A percentile compares a stretch with the other conserved stretches of the same genome.
These are phyloP conservation scores for Parachaetomium inaequale DNA, from an alignment of 495 filamentous ascomycete genomes.

Conservation along the genomic window DNA sequence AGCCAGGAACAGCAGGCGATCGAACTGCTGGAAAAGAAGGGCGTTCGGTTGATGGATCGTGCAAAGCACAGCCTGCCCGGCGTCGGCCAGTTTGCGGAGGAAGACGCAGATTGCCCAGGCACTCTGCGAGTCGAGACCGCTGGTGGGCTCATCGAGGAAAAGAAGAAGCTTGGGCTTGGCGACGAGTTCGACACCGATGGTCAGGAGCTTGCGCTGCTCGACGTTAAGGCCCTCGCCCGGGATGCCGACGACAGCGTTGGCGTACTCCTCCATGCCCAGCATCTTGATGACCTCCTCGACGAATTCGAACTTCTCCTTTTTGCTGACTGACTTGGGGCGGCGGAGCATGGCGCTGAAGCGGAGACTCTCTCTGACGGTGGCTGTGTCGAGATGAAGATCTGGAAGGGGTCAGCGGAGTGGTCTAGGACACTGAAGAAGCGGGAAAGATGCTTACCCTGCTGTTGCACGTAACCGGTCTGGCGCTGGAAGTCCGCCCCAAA, in stretches of 20 bases:
- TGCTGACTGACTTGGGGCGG: conserved; percentile 62
- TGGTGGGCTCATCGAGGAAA: conserved; percentile 76
- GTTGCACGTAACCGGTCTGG: conserved; percentile 85
- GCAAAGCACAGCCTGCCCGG: conserved; percentile 67
- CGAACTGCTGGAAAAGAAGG: conserved; percentile 67
- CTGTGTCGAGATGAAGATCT: conserved; percentile 74
- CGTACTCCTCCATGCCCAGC: conserved; percentile 75
- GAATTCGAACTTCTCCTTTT: conserved; percentile 71
- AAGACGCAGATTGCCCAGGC: conserved; percentile 82
- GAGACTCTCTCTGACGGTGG: conserved; percentile 78
- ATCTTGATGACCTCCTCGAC: conserved; percentile 87
- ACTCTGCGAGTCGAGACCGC: conserved; percentile 78
- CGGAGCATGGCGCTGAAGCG: conserved; percentile 75
- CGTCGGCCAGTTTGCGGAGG: conserved; percentile 75
- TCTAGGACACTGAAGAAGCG: background rate
- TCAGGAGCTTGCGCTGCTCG: conserved; percentile 60
- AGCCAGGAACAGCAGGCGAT: conserved; percentile 63
- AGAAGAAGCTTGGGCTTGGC: conserved; percentile 76
- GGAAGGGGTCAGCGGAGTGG: background rate
- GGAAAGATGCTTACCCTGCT: conserved; percentile 61
- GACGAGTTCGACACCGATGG: conserved; percentile 88
- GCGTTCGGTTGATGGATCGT: conserved; percentile 79
- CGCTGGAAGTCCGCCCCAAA: conserved; percentile 72
- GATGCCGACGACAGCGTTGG: conserved; percentile 81
- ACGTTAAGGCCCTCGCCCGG: conserved; percentile 59